Conservation (phyloP, 83 land plant genomes). For the Thuja plicata region DNA sequence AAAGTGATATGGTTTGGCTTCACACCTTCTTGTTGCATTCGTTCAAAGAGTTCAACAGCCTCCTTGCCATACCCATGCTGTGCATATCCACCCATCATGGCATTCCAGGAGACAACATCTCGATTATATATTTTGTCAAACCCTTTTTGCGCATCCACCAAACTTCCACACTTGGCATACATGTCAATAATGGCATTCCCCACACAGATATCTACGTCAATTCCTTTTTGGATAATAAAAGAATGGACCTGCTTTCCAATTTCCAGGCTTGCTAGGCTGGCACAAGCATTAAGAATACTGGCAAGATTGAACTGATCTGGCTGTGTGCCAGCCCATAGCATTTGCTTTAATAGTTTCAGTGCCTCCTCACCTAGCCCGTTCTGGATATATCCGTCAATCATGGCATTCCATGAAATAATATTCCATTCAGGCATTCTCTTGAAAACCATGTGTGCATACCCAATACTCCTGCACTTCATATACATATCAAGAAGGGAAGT, state of each 20-base stretch:
- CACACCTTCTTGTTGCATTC: slow-evolving; percentile 37
- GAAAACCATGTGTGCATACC: slow-evolving; percentile 12
- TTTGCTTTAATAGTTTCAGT: slow-evolving; percentile 6
- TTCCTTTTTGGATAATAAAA: slow-evolving; percentile 7
- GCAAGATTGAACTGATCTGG: slow-evolving; percentile 23
- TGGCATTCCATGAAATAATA: slow-evolving; percentile 15
- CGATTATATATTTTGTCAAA: slow-evolving; percentile 10
- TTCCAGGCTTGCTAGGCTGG: neutral
- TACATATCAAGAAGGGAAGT: slow-evolving; percentile 17
- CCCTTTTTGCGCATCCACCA: slow-evolving; percentile 19
- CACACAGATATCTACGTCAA: slow-evolving; percentile 17
- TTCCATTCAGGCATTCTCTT: slow-evolving; percentile 16
- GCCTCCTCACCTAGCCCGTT: slow-evolving; percentile 15
- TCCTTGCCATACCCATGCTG: slow-evolving; percentile 17
- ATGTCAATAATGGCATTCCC: slow-evolving; percentile 24
- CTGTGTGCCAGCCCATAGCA: slow-evolving; percentile 16
- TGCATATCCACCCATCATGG: slow-evolving; percentile 32
- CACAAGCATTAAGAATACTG: slow-evolving; percentile 23
- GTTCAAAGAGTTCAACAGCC: slow-evolving; percentile 23
- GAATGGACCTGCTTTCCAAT: slow-evolving; percentile 35
- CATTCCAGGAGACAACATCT: slow-evolving; percentile 25
- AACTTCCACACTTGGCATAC: slow-evolving; percentile 32
- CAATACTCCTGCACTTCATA: slow-evolving; percentile 12
- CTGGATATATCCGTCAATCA: slow-evolving; percentile 15
- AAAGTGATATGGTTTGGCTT: slow-evolving; percentile 58